Evolutionary conservation across 352 stramenopile species (phyloP).

Genomic region (Aphanomyces astaci): DNA sequence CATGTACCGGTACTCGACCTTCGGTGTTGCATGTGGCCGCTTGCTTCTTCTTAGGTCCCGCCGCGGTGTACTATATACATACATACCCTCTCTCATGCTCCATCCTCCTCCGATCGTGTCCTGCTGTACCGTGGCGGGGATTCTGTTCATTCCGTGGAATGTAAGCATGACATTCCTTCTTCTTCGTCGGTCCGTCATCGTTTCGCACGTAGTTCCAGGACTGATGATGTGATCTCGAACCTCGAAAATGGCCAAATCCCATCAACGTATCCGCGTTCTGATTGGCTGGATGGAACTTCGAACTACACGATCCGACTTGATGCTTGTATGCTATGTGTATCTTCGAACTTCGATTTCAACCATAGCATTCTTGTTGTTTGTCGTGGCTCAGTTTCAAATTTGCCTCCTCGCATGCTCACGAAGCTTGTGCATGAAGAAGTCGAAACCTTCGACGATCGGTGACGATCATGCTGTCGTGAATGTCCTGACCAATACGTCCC

Average conservation of each 20-base stretch:
- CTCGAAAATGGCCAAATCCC: background rate
- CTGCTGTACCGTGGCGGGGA: too few relatives aligned
- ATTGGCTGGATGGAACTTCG: background rate
- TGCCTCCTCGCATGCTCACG: background rate
- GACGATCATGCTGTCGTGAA: background rate
- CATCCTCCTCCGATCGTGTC: too few relatives aligned
- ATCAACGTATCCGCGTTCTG: background rate
- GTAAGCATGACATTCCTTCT: too few relatives aligned
- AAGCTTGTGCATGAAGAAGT: constrained; percentile 7
- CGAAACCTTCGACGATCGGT: background rate
- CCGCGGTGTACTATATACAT: too few relatives aligned
- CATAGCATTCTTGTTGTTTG: background rate
- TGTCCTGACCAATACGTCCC: background rate
- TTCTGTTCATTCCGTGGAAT: too few relatives aligned
- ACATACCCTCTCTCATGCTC: too few relatives aligned
- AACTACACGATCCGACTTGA: background rate
- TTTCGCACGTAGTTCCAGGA: background rate
- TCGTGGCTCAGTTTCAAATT: background rate
- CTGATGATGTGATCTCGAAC: background rate
- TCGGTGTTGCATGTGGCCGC: too few relatives aligned
- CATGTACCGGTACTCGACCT: too few relatives aligned
- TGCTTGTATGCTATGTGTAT: background rate
- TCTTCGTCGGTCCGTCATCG: too few relatives aligned
- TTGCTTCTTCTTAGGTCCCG: too few relatives aligned
- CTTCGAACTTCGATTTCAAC: background rate